phyloP scores from a whole-genome alignment of 2,329 filamentous ascomycete genomes.

The Nigrospora osmanthi region DNA sequence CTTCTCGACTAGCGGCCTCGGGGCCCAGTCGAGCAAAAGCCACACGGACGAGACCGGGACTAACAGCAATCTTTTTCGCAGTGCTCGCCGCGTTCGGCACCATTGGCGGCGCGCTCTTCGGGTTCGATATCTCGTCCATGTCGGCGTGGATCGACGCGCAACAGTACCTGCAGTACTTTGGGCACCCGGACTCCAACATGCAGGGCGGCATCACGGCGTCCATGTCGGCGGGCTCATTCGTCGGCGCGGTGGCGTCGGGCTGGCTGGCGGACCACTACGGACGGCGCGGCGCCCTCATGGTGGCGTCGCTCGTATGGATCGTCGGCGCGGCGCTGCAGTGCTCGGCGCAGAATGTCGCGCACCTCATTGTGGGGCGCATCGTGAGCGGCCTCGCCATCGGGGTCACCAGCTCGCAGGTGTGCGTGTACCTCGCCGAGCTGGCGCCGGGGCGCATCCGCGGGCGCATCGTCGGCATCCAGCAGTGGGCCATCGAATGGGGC shows the following conservation, averaged over 20 bases:
- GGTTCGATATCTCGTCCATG: slow-evolving; percentile 19
- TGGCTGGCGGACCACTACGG: slow-evolving; percentile 36
- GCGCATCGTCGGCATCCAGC: slow-evolving; percentile 60
- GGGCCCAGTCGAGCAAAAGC: too few relatives aligned
- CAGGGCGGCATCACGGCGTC: slow-evolving; percentile 41
- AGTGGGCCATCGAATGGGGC: slow-evolving; percentile 61
- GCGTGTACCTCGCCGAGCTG: slow-evolving; percentile 60
- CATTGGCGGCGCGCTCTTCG: slow-evolving; percentile 29
- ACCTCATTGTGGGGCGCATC: slow-evolving; percentile 42
- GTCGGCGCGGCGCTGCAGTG: slow-evolving; percentile 50
- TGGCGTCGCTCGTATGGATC: slow-evolving; percentile 35
- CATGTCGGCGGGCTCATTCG: slow-evolving; percentile 39
- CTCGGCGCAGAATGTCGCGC: slow-evolving; percentile 46
- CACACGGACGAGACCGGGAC: too few relatives aligned
- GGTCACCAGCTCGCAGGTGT: slow-evolving; percentile 55
- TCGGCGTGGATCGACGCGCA: slow-evolving; percentile 40
- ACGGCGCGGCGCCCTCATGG: slow-evolving; percentile 28
- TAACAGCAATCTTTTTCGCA: slow-evolving; percentile 6
- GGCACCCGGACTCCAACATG: slow-evolving; percentile 30
- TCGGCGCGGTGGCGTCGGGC: slow-evolving; percentile 35
- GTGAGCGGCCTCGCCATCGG: slow-evolving; percentile 57
- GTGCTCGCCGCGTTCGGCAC: slow-evolving; percentile 30
- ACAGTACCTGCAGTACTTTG: slow-evolving; percentile 41
- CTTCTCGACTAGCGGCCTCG: background rate
- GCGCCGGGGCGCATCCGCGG: slow-evolving; percentile 49